These are phyloP conservation scores for Amanita phalloides DNA, from an alignment of 768 basidiomycete genomes.

Conservation along the genomic window DNA sequence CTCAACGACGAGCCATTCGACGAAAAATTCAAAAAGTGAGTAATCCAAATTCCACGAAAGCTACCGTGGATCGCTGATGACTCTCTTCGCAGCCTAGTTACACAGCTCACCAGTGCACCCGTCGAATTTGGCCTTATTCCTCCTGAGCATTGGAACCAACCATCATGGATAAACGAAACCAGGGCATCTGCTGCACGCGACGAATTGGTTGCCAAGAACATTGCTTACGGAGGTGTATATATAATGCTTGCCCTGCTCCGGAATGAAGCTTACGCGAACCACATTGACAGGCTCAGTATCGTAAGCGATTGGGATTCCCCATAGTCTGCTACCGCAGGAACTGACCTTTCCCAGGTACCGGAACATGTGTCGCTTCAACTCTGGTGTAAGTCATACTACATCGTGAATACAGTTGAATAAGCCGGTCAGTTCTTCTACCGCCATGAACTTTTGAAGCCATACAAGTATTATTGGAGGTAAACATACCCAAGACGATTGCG, in stretches of 20 bases:
- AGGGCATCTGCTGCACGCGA: conserved; percentile 53
- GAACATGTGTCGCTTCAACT: conserved; percentile 97
- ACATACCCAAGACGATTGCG: conserved; percentile 2
- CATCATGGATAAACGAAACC: conserved; percentile 68
- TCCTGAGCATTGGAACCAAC: conserved; percentile 70
- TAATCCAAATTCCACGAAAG: neutral
- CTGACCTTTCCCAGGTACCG: conserved; percentile 45
- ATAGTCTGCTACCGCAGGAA: neutral
- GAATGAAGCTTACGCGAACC: conserved; percentile 5
- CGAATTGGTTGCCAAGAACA: conserved; percentile 56
- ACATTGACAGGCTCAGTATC: conserved; percentile 60
- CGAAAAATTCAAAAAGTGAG: conserved; percentile 59
- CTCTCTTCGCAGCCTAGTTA: conserved; percentile 30
- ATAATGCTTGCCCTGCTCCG: conserved; percentile 8
- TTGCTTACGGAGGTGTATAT: conserved; percentile 70
- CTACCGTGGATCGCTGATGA: neutral
- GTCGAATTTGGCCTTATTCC: conserved; percentile 67
- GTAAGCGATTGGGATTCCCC: conserved; percentile 28
- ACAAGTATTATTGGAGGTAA: conserved; percentile 79
- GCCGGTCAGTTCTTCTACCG: conserved; percentile 67
- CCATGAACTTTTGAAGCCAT: conserved; percentile 70
- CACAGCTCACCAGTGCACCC: conserved; percentile 28
- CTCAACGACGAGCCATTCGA: conserved; percentile 75
- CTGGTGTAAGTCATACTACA: conserved; percentile 47
- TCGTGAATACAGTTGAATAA: neutral